These are phyloP conservation scores for Starmerella tilneyi DNA, from an alignment of 805 yeast species.

Conservation along the genomic window DNA sequence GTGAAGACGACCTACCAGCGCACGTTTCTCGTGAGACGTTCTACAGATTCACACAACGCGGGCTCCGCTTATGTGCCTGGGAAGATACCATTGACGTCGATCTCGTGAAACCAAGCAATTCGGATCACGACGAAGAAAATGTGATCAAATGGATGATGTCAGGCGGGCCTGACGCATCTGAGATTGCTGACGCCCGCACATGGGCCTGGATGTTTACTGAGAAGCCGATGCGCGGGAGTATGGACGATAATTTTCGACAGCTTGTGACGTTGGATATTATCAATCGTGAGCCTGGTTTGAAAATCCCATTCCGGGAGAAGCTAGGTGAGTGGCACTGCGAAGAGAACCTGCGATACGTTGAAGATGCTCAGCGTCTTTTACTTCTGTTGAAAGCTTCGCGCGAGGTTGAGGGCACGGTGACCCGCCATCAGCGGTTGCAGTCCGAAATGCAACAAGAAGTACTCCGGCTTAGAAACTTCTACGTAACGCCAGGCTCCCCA, in stretches of 20 bases:
- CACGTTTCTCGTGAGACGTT: conserved; percentile 7
- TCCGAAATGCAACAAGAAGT: not conserved
- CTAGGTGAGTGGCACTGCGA: conserved; percentile 10
- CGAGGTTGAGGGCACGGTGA: conserved; percentile 6
- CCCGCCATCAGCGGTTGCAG: not conserved
- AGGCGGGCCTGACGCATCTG: not conserved
- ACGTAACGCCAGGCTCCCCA: conserved; percentile 9
- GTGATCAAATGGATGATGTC: not conserved
- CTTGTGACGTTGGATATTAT: conserved; percentile 7
- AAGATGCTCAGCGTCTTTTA: conserved; percentile 2
- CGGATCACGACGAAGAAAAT: not conserved
- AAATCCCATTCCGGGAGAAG: conserved; percentile 15
- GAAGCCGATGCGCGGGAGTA: not conserved
- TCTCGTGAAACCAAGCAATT: not conserved
- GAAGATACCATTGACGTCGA: not conserved
- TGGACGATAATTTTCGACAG: conserved; percentile 6
- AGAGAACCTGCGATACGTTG: conserved; percentile 16
- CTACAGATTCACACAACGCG: conserved; percentile 21
- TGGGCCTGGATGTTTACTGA: conserved; percentile 15
- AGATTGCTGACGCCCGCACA: not conserved
- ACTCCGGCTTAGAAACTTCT: not conserved
- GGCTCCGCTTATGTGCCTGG: conserved; percentile 16
- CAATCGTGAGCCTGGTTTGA: conserved; percentile 21
- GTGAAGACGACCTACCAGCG: not conserved
- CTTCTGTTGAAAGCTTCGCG: conserved; percentile 1